Conservation (phyloP, 2,329 filamentous ascomycete genomes). For the Epichloe bromicola region DNA sequence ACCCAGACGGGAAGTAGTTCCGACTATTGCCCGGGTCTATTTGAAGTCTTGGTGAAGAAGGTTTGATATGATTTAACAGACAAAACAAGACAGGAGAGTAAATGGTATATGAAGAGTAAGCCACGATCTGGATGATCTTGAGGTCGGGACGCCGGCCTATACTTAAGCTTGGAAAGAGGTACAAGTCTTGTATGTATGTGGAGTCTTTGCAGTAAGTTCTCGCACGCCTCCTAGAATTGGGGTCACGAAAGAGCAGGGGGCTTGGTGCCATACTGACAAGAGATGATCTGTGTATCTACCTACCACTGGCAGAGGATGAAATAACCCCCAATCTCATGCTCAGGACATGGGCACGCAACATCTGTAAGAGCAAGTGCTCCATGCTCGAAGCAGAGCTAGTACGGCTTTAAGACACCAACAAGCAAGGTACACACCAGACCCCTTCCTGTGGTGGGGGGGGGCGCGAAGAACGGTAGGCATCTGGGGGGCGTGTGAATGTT, state of each 20-base stretch:
- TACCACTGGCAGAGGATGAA: slow-evolving; percentile 6
- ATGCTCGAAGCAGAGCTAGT: slow-evolving; percentile 3
- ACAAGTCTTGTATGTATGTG: background rate
- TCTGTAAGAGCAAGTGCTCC: background rate
- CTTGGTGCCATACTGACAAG: slow-evolving; percentile 3
- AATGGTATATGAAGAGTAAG: background rate
- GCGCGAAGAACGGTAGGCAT: background rate
- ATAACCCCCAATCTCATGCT: slow-evolving; percentile 5
- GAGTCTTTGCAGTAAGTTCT: background rate
- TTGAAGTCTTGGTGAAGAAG: background rate
- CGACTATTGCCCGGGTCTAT: background rate
- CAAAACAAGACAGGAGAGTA: background rate
- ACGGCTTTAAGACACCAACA: slow-evolving; percentile 2
- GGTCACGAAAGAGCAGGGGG: slow-evolving; percentile 1
- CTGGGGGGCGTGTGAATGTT: background rate
- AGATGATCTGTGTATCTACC: slow-evolving; percentile 4
- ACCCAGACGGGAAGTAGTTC: background rate
- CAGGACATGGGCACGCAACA: slow-evolving; percentile 2
- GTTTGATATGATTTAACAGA: too few relatives aligned
- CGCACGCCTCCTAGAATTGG: background rate
- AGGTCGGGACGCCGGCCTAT: background rate
- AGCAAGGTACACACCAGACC: slow-evolving; percentile 1
- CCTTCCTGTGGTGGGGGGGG: background rate
- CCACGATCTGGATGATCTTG: background rate
- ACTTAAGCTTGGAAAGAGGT: background rate